Conservation (phyloP, 306 rosid genomes). For the Rosa rugosa region DNA sequence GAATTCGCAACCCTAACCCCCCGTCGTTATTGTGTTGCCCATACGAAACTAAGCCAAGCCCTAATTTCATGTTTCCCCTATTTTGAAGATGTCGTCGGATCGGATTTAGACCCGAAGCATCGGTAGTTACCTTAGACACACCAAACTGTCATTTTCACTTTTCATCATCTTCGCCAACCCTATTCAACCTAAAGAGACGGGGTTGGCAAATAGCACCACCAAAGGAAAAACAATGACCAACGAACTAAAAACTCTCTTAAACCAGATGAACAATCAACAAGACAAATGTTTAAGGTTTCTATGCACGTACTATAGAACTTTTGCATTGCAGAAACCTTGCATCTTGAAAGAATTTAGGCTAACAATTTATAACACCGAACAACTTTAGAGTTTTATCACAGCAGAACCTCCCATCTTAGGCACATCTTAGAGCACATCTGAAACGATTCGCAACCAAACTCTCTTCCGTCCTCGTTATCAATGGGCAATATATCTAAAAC, state of each 20-base stretch:
- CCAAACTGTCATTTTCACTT: neutral
- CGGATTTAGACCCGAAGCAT: neutral
- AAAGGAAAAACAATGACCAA: neutral
- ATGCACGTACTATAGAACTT: no score
- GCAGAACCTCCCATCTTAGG: neutral
- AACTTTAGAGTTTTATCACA: neutral
- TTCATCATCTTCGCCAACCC: neutral
- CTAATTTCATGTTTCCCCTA: no score
- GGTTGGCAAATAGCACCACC: neutral
- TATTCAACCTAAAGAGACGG: neutral
- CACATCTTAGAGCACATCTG: neutral
- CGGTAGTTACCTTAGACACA: neutral
- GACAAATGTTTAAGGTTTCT: no score
- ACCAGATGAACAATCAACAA: neutral
- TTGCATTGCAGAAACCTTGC: neutral
- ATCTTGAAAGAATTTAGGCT: neutral
- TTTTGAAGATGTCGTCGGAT: neutral
- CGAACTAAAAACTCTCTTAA: neutral
- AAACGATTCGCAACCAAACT: neutral
- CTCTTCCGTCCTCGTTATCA: neutral
- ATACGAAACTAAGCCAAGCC: no score
- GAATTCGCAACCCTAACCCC: no score
- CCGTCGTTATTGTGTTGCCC: no score
- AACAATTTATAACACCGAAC: no score
- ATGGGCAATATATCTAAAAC: neutral